phyloP scores from a whole-genome alignment of 2,329 filamentous ascomycete species.

The Sphaerulina musiva region DNA sequence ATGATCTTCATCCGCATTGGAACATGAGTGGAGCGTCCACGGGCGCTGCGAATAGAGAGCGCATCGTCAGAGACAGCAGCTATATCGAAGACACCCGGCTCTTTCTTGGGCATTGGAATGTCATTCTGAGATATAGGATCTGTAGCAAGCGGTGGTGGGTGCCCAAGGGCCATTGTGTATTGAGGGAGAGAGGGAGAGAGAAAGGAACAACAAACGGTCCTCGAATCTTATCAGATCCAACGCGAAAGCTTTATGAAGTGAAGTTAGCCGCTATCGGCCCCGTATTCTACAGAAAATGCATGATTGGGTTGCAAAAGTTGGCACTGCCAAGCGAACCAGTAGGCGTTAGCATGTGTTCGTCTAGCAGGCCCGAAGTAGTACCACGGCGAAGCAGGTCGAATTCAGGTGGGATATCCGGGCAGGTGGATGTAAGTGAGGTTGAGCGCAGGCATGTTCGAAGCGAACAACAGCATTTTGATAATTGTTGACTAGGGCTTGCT shows the following conservation, averaged over 20 bases:
- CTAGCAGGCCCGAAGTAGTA: neutral
- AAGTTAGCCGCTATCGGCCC: neutral
- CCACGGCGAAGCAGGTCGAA: neutral
- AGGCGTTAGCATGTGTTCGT: neutral
- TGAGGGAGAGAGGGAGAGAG: neutral
- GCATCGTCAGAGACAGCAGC: constrained; percentile 9
- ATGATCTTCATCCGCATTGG: constrained; percentile 34
- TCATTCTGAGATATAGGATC: neutral
- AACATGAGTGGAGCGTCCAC: constrained; percentile 15
- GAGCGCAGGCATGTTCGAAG: too few species aligned
- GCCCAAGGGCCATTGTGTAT: neutral
- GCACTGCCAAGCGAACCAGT: neutral
- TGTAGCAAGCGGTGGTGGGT: neutral
- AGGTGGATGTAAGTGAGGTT: neutral
- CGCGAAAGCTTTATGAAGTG: neutral
- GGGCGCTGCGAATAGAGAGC: constrained; percentile 1
- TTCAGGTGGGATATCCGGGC: neutral
- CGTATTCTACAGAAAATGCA: too few species aligned
- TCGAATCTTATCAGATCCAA: constrained; percentile 5
- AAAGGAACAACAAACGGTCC: neutral
- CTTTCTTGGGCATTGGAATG: neutral
- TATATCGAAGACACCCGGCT: neutral
- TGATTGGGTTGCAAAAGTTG: neutral
- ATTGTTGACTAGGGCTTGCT: neutral
- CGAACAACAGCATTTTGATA: too few species aligned